Evolutionary conservation across 148 eudicot species (phyloP).

Genomic region (Chenopodium album): DNA sequence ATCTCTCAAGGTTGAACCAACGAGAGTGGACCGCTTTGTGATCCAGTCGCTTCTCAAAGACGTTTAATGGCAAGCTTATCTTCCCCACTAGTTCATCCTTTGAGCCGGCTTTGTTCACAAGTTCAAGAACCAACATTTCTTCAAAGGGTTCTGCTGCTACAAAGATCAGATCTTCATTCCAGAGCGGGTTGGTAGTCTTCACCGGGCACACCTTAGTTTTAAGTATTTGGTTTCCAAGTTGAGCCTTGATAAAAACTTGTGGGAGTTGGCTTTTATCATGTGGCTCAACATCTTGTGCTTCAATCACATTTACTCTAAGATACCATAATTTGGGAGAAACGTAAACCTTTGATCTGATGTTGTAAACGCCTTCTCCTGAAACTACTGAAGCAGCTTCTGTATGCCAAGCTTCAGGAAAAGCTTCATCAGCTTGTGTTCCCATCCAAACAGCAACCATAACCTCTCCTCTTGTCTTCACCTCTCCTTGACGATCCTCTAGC

Average conservation of each 20-base stretch:
- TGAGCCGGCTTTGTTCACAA: conserved; percentile 36
- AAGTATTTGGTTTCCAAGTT: conserved; percentile 36
- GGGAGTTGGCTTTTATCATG: conserved; percentile 35
- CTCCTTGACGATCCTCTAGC: conserved; percentile 44
- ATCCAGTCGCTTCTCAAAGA: conserved; percentile 40
- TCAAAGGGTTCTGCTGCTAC: conserved; percentile 50
- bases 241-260: conserved; percentile 38
- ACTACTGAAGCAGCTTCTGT: conserved; percentile 44
- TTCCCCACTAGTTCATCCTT: conserved; percentile 47
- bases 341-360: conserved; percentile 43
- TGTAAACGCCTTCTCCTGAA: conserved; percentile 38
- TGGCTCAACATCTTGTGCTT: conserved; percentile 47
- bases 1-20: conserved; percentile 47
- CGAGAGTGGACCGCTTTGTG: conserved; percentile 40
- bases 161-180: conserved; percentile 49
- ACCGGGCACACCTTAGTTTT: conserved; percentile 33
- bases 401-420: conserved; percentile 55
- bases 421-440: conserved; percentile 55
- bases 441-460: conserved; percentile 51
- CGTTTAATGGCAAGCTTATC: conserved; percentile 29
- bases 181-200: conserved; percentile 34
- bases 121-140: conserved; percentile 32
- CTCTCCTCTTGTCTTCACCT: conserved; percentile 38
- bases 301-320: conserved; percentile 42
- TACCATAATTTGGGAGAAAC: conserved; percentile 48